Conservation (phyloP, 139 green algal species). For the Tetraselmis chui region DNA sequence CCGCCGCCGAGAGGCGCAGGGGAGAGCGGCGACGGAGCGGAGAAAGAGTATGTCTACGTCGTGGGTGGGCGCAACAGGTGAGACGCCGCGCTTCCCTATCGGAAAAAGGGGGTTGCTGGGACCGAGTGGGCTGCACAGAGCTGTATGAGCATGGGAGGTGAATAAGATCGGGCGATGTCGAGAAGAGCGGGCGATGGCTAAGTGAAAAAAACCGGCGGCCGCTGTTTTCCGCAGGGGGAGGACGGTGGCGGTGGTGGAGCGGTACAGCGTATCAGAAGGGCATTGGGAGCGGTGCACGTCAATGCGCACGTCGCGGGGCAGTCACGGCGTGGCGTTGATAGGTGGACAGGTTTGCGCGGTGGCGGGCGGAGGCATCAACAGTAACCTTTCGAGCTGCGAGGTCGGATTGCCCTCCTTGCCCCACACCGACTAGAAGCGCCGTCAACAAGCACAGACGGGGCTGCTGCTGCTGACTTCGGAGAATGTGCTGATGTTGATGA, state of each 20-base stretch:
- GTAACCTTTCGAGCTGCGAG: background rate
- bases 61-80: background rate
- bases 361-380: background rate
- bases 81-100: background rate
- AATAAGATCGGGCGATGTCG: background rate
- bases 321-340: background rate
- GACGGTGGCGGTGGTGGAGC: background rate
- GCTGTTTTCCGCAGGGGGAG: background rate
- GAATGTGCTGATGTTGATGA: too few species aligned
- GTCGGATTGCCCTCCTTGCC: too few species aligned
- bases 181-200: background rate
- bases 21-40: too few species aligned
- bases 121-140: background rate
- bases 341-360: background rate
- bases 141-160: background rate
- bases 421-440: too few species aligned
- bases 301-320: background rate
- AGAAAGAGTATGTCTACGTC: background rate
- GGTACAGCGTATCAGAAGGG: background rate
- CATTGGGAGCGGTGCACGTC: background rate
- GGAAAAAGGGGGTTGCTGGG: background rate
- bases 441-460: too few species aligned
- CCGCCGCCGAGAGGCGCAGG: too few species aligned
- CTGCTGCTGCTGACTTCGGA: too few species aligned
- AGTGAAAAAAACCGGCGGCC: too few species aligned